These are phyloP conservation scores for Pistacia integerrima DNA, from an alignment of 345 rosid genomes.

Conservation along the genomic window DNA sequence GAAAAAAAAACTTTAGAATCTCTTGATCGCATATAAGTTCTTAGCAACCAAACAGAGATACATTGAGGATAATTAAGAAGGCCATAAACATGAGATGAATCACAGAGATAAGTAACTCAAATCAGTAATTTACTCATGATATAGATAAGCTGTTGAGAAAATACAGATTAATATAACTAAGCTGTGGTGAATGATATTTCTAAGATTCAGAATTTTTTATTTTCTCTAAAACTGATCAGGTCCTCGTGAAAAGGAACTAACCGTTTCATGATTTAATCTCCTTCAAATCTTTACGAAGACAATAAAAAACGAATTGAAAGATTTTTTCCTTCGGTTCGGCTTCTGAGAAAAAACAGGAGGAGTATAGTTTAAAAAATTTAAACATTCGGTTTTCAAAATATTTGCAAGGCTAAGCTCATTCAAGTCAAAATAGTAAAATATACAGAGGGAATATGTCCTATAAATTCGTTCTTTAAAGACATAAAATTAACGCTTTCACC, in stretches of 20 bases:
- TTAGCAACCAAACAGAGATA: not conserved
- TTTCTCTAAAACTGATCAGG: constrained; percentile 19
- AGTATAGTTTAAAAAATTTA: not conserved
- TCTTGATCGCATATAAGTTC: not conserved
- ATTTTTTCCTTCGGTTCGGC: too few relatives aligned
- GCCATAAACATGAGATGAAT: not conserved
- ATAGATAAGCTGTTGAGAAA: not conserved
- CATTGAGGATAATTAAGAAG: not conserved
- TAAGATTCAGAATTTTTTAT: not conserved
- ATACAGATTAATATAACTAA: not conserved
- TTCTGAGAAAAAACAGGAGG: too few relatives aligned
- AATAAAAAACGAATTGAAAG: constrained; percentile 1
- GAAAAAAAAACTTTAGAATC: not conserved
- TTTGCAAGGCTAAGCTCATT: not conserved
- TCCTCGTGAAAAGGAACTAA: not conserved
- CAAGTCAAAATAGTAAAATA: not conserved
- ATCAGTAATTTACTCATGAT: not conserved
- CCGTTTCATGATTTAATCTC: not conserved
- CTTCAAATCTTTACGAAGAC: not conserved
- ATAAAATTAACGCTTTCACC: not conserved
- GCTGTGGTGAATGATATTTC: not conserved
- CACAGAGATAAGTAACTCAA: not conserved
- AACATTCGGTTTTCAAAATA: not conserved
- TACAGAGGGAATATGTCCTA: not conserved
- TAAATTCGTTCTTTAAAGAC: not conserved